phyloP scores from a whole-genome alignment of 1,139 yeast genomes.

The Hanseniaspora sp. region DNA sequence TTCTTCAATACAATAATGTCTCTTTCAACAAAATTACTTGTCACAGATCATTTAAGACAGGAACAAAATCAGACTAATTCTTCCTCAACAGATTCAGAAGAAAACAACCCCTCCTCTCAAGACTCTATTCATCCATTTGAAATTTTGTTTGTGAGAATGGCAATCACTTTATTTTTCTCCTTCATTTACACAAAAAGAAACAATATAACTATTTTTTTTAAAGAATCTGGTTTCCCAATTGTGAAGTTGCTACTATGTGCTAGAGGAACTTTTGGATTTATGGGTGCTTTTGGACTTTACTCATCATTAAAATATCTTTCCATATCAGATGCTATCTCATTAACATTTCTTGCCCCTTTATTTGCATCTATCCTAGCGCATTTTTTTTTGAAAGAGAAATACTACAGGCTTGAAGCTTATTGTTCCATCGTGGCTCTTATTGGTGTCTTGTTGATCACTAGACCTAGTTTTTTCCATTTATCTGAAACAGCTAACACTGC shows the following conservation, averaged over 20 bases:
- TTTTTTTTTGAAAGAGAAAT: constrained; percentile 53
- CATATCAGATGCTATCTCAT: constrained; percentile 67
- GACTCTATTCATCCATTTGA: constrained; percentile 63
- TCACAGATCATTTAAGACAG: constrained; percentile 37
- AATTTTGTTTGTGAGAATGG: constrained; percentile 66
- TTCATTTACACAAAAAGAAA: constrained; percentile 43
- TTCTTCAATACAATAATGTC: constrained; percentile 69
- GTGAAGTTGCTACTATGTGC: constrained; percentile 43
- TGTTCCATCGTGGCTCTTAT: constrained; percentile 59
- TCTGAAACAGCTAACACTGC: not conserved
- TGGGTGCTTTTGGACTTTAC: constrained; percentile 69
- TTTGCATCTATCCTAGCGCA: constrained; percentile 69
- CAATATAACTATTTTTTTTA: constrained; percentile 39
- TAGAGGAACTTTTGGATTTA: constrained; percentile 68
- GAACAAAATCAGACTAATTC: too few relatives aligned
- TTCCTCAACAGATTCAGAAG: constrained; percentile 29
- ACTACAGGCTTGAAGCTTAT: constrained; percentile 52
- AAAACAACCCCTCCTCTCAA: constrained; percentile 26
- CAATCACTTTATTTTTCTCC: constrained; percentile 53
- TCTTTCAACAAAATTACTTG: constrained; percentile 58
- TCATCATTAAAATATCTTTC: constrained; percentile 64
- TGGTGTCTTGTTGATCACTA: constrained; percentile 73
- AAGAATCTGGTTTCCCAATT: constrained; percentile 60
- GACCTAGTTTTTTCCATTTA: constrained; percentile 47
- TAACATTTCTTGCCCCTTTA: constrained; percentile 68